phyloP scores from a whole-genome alignment of 257 asterid species.

The Linderniella brevidens region DNA sequence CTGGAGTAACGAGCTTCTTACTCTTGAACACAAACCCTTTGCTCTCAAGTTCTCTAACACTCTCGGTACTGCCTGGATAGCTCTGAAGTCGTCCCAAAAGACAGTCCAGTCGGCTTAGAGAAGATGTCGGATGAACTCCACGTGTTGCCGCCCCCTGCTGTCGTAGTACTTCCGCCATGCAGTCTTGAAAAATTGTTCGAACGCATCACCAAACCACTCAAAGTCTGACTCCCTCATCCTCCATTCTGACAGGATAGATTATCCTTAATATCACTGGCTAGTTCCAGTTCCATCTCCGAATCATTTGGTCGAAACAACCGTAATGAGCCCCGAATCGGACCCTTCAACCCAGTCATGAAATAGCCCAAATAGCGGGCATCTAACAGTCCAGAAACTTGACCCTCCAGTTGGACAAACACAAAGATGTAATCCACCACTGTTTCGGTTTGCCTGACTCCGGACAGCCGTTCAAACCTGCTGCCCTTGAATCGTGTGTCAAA shows the following conservation, averaged over 20 bases:
- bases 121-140: too few relatives aligned
- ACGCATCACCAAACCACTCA: background rate
- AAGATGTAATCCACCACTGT: background rate
- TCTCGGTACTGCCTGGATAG: too few relatives aligned
- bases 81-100: too few relatives aligned
- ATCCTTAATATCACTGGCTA: background rate
- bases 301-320: background rate
- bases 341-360: conserved; percentile 1
- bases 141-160: background rate
- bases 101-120: too few relatives aligned
- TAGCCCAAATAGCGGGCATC: background rate
- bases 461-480: background rate
- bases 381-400: background rate
- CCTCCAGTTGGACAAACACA: background rate
- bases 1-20: background rate
- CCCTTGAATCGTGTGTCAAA: background rate
- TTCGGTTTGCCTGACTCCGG: background rate
- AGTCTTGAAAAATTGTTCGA: background rate
- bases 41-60: background rate
- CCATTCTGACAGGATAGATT: background rate
- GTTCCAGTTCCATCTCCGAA: background rate
- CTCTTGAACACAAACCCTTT: background rate
- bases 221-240: background rate
- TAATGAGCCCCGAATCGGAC: background rate
- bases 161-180: background rate